These are phyloP conservation scores for Ophiostoma fasciatum DNA, from an alignment of 2,329 filamentous ascomycete species.

Conservation along the genomic window DNA sequence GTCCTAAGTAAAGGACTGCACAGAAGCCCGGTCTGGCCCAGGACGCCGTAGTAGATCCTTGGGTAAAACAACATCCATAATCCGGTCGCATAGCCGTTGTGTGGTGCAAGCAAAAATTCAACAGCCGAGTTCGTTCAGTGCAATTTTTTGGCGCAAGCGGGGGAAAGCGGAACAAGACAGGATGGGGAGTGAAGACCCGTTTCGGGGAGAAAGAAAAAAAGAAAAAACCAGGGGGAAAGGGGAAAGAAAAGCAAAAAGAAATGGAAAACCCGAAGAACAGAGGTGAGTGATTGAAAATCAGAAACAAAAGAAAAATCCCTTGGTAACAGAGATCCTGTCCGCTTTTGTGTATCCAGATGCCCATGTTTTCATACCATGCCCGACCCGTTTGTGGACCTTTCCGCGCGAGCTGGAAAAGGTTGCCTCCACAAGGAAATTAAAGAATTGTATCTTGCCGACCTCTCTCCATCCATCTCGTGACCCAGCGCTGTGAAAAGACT, in stretches of 20 bases:
- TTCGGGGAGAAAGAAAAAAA: not conserved
- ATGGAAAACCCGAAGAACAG: no score
- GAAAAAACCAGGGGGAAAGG: constrained; percentile 1
- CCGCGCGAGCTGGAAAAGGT: constrained; percentile 14
- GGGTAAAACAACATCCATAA: constrained; percentile 11
- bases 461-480: constrained; percentile 12
- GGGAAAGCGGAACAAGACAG: not conserved
- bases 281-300: not conserved
- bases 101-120: constrained; percentile 2
- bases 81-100: constrained; percentile 6
- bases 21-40: constrained; percentile 4
- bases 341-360: constrained; percentile 19
- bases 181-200: constrained; percentile 8
- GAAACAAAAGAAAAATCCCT: constrained; percentile 3
- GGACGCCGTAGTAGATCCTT: constrained; percentile 12
- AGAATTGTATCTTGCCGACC: constrained; percentile 16
- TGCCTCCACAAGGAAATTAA: constrained; percentile 15
- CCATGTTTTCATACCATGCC: constrained; percentile 17
- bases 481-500: constrained; percentile 8
- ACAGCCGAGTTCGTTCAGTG: constrained; percentile 4
- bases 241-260: constrained; percentile 1
- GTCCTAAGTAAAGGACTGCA: constrained; percentile 2
- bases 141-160: constrained; percentile 2
- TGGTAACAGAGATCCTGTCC: constrained; percentile 8
- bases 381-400: constrained; percentile 13